These are phyloP conservation scores for Paraurostyla sp. DNA, from an alignment of 73 alveolate genomes.

Conservation along the genomic window DNA sequence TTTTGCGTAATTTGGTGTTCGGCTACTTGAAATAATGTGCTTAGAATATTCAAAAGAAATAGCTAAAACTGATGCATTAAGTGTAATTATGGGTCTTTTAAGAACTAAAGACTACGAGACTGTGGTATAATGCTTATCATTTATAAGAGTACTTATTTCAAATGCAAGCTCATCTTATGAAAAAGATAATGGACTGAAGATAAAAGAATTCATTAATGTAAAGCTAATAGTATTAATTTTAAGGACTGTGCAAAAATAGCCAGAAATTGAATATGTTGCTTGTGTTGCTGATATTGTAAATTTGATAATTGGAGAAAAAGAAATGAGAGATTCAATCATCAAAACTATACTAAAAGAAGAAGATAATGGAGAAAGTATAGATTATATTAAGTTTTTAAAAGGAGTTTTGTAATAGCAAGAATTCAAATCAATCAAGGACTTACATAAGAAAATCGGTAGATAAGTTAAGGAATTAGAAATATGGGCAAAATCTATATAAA, in stretches of 20 bases:
- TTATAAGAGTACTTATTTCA: slow-evolving; percentile 26
- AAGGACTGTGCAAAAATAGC: slow-evolving; percentile 47
- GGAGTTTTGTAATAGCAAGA: background rate
- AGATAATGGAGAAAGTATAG: background rate
- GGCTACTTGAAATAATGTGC: slow-evolving; percentile 65
- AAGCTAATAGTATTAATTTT: slow-evolving; percentile 32
- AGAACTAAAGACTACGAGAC: slow-evolving; percentile 76
- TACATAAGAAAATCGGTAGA: slow-evolving; percentile 33
- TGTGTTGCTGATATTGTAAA: slow-evolving; percentile 39
- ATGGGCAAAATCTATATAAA: background rate
- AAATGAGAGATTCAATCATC: slow-evolving; percentile 16
- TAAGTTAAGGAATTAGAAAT: slow-evolving; percentile 47
- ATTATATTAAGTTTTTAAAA: slow-evolving; percentile 18
- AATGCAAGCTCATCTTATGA: background rate
- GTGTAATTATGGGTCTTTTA: slow-evolving; percentile 62
- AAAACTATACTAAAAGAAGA: slow-evolving; percentile 23
- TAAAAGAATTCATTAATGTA: background rate
- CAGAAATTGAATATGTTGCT: slow-evolving; percentile 45
- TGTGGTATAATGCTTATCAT: slow-evolving; percentile 55
- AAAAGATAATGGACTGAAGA: background rate
- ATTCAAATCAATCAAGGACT: slow-evolving; percentile 9
- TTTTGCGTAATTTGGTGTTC: slow-evolving; percentile 69
- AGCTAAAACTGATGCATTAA: slow-evolving; percentile 50
- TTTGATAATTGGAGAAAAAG: slow-evolving; percentile 26
- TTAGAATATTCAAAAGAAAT: slow-evolving; percentile 13